Evolutionary conservation across 2,329 filamentous ascomycete species (phyloP), one percentile per base, ranked within the genome.

Genomic region (Samsoniella hepiali): DNA sequence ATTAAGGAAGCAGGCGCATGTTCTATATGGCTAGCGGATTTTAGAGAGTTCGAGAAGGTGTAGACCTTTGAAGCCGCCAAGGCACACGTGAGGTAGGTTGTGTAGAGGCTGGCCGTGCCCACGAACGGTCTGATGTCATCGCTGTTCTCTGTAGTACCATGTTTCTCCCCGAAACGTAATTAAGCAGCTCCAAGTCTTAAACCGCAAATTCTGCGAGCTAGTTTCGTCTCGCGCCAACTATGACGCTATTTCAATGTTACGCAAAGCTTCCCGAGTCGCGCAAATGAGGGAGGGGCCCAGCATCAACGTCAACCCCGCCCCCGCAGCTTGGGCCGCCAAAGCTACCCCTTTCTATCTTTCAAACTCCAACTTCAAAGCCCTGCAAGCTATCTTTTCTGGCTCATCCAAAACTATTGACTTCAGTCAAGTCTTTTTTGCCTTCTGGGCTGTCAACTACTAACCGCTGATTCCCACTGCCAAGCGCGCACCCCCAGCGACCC

Each of bases 271-370:
- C 44, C 22, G n/a, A 17, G 34, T 42, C n/a, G n/a, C 36, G 36
- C 32, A 59, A 38, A 51, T 40, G 34, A 49, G 45, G 45, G 34
- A 54, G 49, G 49, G 38, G 58, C 49, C 29, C 36, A 38, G 49
- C 50, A 29, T 32, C 59, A 55, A 62, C 50, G 29, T 32, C 59
- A 55, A 62, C 59, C 51, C 59, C 59, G 31, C 40, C 59, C 59
- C 59, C 59, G 40, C 59, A 55, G 58, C 38, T 62, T 47, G 40
- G 40, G 31, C 45, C 49, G 58, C 58, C 58, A 62, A 45, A 62
- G 38, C 50, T 31, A 40, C 59, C 59, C 59, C 59, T 62, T 53
- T 55, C 59, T n/a, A 38, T 62, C 59, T 40, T 40, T 32, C 59
- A 54, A 55, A 32, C 50, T 47, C 27, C 31, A 11, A 55, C 32